Evolutionary conservation across 2,329 filamentous ascomycete genomes (phyloP).

Genomic region (Paracorniculantispora psalliotae): DNA sequence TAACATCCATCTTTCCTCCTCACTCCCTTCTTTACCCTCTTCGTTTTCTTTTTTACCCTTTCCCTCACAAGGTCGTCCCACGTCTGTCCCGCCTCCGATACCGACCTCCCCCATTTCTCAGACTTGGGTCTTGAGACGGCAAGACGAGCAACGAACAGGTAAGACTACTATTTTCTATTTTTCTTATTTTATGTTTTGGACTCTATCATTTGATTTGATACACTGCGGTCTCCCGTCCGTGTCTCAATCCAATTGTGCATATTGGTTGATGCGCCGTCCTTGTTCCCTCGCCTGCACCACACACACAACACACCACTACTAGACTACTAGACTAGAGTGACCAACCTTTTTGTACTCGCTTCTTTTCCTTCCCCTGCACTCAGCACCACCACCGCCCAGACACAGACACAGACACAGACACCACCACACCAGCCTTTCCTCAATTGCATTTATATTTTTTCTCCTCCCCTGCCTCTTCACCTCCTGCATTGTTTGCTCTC

Average conservation of each 20-base stretch:
- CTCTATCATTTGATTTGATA: too few relatives aligned
- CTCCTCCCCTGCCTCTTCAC: not conserved
- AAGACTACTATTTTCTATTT: not conserved
- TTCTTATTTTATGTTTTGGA: not conserved
- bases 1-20: too few relatives aligned
- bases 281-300: not conserved
- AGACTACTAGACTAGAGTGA: too few relatives aligned
- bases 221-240: too few relatives aligned
- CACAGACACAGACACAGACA: too few relatives aligned
- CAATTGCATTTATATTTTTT: conserved; percentile 15
- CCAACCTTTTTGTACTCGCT: not conserved
- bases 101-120: conserved; percentile 27
- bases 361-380: not conserved
- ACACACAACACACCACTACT: not conserved
- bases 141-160: not conserved
- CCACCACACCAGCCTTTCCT: conserved; percentile 9
- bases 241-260: conserved; percentile 8
- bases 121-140: conserved; percentile 7
- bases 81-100: conserved; percentile 15
- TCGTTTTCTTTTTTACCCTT: too few relatives aligned
- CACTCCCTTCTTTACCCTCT: conserved; percentile 21
- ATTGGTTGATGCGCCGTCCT: conserved; percentile 5
- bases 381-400: too few relatives aligned
- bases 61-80: too few relatives aligned
- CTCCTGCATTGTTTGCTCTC: conserved; percentile 2